Evolutionary conservation across 2,329 filamentous ascomycete genomes (phyloP).

Genomic region (Penicillium sp.): DNA sequence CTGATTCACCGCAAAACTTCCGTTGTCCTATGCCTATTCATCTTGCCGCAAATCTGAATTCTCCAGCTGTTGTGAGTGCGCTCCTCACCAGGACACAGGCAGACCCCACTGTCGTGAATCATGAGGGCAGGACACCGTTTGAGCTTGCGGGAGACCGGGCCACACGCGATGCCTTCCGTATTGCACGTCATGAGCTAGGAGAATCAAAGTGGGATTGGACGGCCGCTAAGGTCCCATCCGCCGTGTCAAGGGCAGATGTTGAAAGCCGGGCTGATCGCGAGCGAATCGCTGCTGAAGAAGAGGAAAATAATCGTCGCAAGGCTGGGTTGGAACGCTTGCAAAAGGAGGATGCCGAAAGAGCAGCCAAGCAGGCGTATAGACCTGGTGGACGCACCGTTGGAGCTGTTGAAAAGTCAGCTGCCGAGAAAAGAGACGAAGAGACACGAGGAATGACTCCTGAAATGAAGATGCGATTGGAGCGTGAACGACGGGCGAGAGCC

Average conservation of each 20-base stretch:
- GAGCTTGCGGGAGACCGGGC: slow-evolving; percentile 82
- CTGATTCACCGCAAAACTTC: slow-evolving; percentile 66
- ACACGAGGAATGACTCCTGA: slow-evolving; percentile 81
- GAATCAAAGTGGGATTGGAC: slow-evolving; percentile 80
- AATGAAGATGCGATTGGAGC: slow-evolving; percentile 78
- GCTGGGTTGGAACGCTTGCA: slow-evolving; percentile 73
- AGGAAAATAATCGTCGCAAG: slow-evolving; percentile 69
- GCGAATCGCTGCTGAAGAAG: slow-evolving; percentile 65
- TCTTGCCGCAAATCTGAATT: slow-evolving; percentile 79
- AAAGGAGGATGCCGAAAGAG: slow-evolving; percentile 57
- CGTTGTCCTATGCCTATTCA: slow-evolving; percentile 85
- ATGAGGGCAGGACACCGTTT: slow-evolving; percentile 81
- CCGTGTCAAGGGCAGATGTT: slow-evolving; percentile 70
- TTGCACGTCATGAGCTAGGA: slow-evolving; percentile 79
- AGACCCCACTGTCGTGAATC: slow-evolving; percentile 69
- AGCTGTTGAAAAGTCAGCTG: slow-evolving; percentile 67
- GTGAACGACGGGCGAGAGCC: slow-evolving; percentile 85
- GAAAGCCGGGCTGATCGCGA: slow-evolving; percentile 71
- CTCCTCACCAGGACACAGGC: slow-evolving; percentile 74
- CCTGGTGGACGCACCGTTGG: slow-evolving; percentile 58
- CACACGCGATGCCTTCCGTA: slow-evolving; percentile 87
- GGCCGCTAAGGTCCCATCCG: slow-evolving; percentile 67
- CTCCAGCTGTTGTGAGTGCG: slow-evolving; percentile 72
- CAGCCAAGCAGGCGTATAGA: slow-evolving; percentile 48
- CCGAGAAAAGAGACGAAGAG: slow-evolving; percentile 82